Conservation (phyloP, 2,329 filamentous ascomycete genomes). For the Colletotrichum sp. region DNA sequence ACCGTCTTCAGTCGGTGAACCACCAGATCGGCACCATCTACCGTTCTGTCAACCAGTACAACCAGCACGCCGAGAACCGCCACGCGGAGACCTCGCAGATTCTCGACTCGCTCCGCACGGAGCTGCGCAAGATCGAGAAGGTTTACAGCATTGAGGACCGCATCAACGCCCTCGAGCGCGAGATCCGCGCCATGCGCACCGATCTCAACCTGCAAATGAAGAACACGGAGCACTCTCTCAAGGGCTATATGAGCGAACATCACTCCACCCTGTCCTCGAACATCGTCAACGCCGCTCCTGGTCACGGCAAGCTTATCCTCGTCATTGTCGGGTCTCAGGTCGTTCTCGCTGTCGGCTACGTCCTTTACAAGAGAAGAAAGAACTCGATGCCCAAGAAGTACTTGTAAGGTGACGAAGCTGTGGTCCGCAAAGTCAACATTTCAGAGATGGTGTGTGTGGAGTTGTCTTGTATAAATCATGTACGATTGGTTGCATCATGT, state of each 20-base stretch:
- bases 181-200: conserved; percentile 62
- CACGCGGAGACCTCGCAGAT: conserved; percentile 59
- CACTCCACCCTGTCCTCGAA: conserved; percentile 54
- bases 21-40: conserved; percentile 71
- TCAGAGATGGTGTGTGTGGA: neutral
- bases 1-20: conserved; percentile 76
- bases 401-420: conserved; percentile 55
- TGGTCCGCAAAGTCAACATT: neutral
- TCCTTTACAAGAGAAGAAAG: conserved; percentile 81
- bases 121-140: conserved; percentile 49
- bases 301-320: conserved; percentile 64
- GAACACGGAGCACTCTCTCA: conserved; percentile 58
- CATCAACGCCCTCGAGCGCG: conserved; percentile 60
- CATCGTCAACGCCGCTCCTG: conserved; percentile 52
- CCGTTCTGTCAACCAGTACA: conserved; percentile 57
- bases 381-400: conserved; percentile 89
- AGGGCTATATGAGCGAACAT: conserved; percentile 56
- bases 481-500: neutral
- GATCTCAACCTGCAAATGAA: conserved; percentile 56
- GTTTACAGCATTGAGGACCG: conserved; percentile 49
- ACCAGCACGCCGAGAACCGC: conserved; percentile 58
- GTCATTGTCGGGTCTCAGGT: conserved; percentile 79
- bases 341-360: conserved; percentile 70
- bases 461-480: neutral
- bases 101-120: conserved; percentile 50